A percentile compares a stretch with the other conserved stretches of the same genome.
phyloP scores from a whole-genome alignment of 139 green algal species.

The Chloropicon primus region DNA sequence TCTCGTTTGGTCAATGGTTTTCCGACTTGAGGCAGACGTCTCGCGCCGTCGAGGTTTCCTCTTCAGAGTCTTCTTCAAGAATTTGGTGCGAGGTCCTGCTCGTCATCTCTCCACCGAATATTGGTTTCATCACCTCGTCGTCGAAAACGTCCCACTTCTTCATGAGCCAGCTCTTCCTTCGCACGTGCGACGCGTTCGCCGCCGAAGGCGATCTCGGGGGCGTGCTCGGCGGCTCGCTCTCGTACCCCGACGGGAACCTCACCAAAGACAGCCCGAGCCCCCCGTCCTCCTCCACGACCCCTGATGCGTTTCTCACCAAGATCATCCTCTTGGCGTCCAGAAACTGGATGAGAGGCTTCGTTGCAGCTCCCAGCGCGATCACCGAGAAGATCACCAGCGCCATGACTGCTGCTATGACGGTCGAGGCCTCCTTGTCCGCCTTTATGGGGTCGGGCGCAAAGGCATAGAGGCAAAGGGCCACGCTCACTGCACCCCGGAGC shows the following conservation, averaged over 20 bases:
- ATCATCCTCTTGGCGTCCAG: slow-evolving; percentile 16
- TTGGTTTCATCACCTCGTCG: slow-evolving; percentile 28
- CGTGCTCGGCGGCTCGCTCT: too few relatives aligned
- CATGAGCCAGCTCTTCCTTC: neutral
- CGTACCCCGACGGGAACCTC: neutral
- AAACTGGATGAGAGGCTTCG: slow-evolving; percentile 46
- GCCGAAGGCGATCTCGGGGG: too few relatives aligned
- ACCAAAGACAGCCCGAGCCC: neutral
- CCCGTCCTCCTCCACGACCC: too few relatives aligned
- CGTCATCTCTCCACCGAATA: slow-evolving; percentile 24
- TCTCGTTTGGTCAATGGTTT: too few relatives aligned
- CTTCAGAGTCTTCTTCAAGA: neutral
- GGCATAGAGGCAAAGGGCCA: slow-evolving; percentile 62
- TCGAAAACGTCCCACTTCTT: slow-evolving; percentile 31
- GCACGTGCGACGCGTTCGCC: too few relatives aligned
- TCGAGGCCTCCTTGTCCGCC: slow-evolving; percentile 33
- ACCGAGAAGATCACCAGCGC: slow-evolving; percentile 48
- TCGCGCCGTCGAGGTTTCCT: neutral
- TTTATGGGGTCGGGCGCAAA: slow-evolving; percentile 29
- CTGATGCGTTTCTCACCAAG: too few relatives aligned
- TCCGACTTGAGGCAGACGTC: neutral
- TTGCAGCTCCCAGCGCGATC: slow-evolving; percentile 38
- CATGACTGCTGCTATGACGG: slow-evolving; percentile 56
- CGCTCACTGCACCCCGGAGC: slow-evolving; percentile 57
- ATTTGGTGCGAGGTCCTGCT: neutral